Evolutionary conservation across 345 rosid species (phyloP), one percentile per base, ranked within the genome.

Genomic region (Corchorus capsularis): DNA sequence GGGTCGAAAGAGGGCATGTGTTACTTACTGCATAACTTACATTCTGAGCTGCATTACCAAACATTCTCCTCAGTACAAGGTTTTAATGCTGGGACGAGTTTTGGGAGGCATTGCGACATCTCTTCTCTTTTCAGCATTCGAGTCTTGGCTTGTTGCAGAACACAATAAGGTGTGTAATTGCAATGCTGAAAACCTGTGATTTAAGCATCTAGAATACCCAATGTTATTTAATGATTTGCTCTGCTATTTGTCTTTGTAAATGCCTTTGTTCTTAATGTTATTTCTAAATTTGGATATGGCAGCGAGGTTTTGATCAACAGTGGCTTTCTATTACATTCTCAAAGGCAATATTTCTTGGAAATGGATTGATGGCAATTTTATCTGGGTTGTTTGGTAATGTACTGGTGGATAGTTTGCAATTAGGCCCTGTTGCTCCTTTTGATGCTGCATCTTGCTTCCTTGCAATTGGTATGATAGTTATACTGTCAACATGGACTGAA

Each of bases 121-220:
- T 75, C 85, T 90, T 0, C 89, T 92, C 46, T 90, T 88, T 59
- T 92, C 94, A 39, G 90, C 97, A 45, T 92, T 92, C 39, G 97
- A 92, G 81, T 92, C 94, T 60, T 92, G 97, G 97, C 94, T 92
- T 39, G 92, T 90, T 55, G 97, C 97, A 22, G 93, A 92, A 75
- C 97, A 92, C 86, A 86, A 86, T 74, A 90, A 90, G 94, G 94
- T 88, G 63, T 17, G 63, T 43, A n/a, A 49, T 62, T 68, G 17
- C 53, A 54, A 32, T 8, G 34, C 6, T 53, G 6, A 63, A 63
- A 41, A 35, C 56, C 37, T 47, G 22, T 20, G 1, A 12, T 54
- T 15, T 34, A 27, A 55, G 59, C 52, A 14, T 32, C 27, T 27
- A 27, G 27, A 27, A 27, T 27, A 27, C 27, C 27, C 27, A 27